Base-by-base conservation (phyloP, 2,329 filamentous ascomycete genomes). In the Botryotinia narcissicola region DNA sequence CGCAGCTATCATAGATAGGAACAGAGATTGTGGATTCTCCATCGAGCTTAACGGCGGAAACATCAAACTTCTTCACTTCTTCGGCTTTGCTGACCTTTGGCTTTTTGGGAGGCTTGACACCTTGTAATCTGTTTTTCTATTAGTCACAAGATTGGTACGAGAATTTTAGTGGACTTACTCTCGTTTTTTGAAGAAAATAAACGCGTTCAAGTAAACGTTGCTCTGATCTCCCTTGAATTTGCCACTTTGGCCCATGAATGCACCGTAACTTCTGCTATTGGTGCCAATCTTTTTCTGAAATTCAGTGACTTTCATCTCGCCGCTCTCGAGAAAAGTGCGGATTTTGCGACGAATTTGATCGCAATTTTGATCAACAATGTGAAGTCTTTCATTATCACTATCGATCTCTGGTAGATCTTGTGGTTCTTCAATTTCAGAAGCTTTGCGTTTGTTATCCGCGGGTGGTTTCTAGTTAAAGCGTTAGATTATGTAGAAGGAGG, bases 1-100 rank as follows among this genome's bases (percentile, higher is more conserved):
- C 85, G 80, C 88, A 90, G 8, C 85, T 87, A 75, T 90, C 87
- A 77, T 82, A 90, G 46, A 90, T 81, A 1, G 81, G 80, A 10
- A 90, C 87, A 0, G 73, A 77, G 48, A 83, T 82, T 0, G 80
- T 77, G 0, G 83, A 83, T 79, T 90, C 87, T 20, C 85, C 85
- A 0, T 82, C 80, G 0, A 90, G 82, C 14, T 78, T 69, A 42
- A 89, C 79, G 25, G 75, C 80, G 48, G 82, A 80, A 32, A 87
- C 81, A 75, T 87, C 83, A 46, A 76, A 77, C 37, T 84, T 81
- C 57, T 37, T 73, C 22, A 72, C 71, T 71, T 75, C 75, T 46
- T 73, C 75, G n/a, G 70, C 74, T 64, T 78, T 77, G 76, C 83
- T 83, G 51, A 80, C 77, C 73, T 82, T 82, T 76, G 80, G 79